phyloP scores from a whole-genome alignment of 805 yeast genomes.

The Barnettozyma pratensis region DNA sequence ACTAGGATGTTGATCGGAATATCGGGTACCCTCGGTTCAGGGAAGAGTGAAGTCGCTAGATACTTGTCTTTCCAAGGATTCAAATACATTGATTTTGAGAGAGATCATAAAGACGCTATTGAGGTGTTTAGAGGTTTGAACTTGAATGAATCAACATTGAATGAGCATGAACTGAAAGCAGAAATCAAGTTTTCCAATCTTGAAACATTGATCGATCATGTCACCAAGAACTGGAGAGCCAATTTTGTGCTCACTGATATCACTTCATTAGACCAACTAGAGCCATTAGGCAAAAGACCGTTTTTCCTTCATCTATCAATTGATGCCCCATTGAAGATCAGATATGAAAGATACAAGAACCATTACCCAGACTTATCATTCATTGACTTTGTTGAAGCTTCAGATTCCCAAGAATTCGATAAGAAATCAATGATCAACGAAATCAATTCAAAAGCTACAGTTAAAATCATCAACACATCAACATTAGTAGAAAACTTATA shows the following conservation, averaged over 20 bases:
- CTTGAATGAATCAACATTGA: slow-evolving; percentile 9
- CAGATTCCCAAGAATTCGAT: slow-evolving; percentile 31
- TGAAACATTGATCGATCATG: slow-evolving; percentile 48
- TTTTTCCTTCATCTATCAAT: slow-evolving; percentile 76
- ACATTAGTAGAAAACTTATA: slow-evolving; percentile 32
- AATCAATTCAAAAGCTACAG: slow-evolving; percentile 43
- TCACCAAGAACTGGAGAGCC: slow-evolving; percentile 61
- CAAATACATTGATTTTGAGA: slow-evolving; percentile 26
- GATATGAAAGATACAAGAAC: slow-evolving; percentile 30
- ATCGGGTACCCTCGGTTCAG: slow-evolving; percentile 65
- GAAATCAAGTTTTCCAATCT: slow-evolving; percentile 32
- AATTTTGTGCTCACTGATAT: slow-evolving; percentile 57
- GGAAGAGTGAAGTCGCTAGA: slow-evolving; percentile 57
- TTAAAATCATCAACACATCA: slow-evolving; percentile 52
- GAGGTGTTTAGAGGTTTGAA: slow-evolving; percentile 13
- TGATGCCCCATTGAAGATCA: slow-evolving; percentile 60
- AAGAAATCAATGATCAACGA: slow-evolving; percentile 31
- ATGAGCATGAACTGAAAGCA: slow-evolving; percentile 17
- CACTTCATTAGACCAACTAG: slow-evolving; percentile 36
- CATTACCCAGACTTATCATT: slow-evolving; percentile 25
- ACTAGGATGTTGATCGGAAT: slow-evolving; percentile 65
- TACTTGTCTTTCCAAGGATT: slow-evolving; percentile 55
- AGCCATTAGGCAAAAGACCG: slow-evolving; percentile 59
- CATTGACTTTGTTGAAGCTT: slow-evolving; percentile 33
- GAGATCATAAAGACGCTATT: neutral